A percentile compares a stretch with the other conserved stretches of the same genome.
These are phyloP conservation scores for Tylopilus rubrobrunneus DNA, from an alignment of 768 basidiomycete species.

Conservation along the genomic window DNA sequence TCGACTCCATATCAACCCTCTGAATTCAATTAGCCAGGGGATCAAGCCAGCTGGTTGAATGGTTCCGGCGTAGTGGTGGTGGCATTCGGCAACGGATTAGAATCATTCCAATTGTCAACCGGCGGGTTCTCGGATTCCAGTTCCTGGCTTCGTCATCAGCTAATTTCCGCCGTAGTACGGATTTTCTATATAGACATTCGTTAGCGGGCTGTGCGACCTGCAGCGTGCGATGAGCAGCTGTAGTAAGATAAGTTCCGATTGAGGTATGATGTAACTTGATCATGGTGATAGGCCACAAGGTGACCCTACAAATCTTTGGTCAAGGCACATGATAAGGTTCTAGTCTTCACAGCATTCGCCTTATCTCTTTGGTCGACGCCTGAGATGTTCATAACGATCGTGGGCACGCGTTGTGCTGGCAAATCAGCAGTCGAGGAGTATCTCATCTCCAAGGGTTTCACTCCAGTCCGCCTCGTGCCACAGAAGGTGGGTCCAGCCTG, in stretches of 20 bases:
- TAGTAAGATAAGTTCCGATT: background rate
- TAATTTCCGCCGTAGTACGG: background rate
- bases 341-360: background rate
- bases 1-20: too few relatives aligned
- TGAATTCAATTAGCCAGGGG: too few relatives aligned
- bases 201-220: background rate
- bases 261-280: background rate
- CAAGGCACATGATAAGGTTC: background rate
- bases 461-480: constrained; percentile 39
- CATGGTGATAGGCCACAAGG: too few relatives aligned
- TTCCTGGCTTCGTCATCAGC: background rate
- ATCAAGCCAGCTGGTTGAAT: too few relatives aligned
- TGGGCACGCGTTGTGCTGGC: constrained; percentile 61
- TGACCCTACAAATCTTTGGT: too few relatives aligned
- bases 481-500: constrained; percentile 15
- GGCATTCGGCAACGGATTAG: too few relatives aligned
- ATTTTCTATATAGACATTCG: background rate
- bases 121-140: background rate
- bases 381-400: constrained; percentile 71
- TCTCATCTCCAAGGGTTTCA: constrained; percentile 57
- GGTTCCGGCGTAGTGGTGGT: too few relatives aligned
- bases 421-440: constrained; percentile 59
- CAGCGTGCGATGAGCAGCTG: too few relatives aligned
- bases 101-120: background rate
- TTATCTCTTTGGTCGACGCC: background rate